phyloP scores from a whole-genome alignment of 768 basidiomycete genomes.

The Cytidiella melzeri region DNA sequence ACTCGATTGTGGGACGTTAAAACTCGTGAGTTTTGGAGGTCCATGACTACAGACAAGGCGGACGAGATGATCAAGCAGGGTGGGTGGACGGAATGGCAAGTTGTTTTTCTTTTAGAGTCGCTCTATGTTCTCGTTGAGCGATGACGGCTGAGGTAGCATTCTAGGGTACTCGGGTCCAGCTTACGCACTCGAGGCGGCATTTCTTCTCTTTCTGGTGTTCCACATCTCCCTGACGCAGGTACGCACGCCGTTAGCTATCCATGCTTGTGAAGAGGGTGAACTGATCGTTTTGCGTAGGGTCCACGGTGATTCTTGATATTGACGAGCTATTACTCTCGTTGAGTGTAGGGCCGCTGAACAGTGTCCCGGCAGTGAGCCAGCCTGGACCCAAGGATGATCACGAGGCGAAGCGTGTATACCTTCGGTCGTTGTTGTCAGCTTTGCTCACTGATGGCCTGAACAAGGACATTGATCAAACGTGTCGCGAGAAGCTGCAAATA shows the following conservation, averaged over 20 bases:
- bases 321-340: constrained; percentile 17
- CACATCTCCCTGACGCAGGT: constrained; percentile 20
- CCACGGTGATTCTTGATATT: constrained; percentile 26
- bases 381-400: constrained; percentile 9
- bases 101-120: too few species aligned
- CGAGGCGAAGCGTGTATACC: constrained; percentile 40
- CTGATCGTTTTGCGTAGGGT: constrained; percentile 15
- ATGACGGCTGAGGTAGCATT: too few species aligned
- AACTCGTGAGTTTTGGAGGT: constrained; percentile 79
- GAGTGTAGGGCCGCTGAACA: constrained; percentile 1
- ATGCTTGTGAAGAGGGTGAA: neutral
- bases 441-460: constrained; percentile 69
- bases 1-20: constrained; percentile 85
- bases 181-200: too few species aligned
- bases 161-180: too few species aligned
- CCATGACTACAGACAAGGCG: constrained; percentile 71
- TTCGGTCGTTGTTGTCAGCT: constrained; percentile 56
- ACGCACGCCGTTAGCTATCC: too few species aligned
- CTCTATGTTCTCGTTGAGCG: too few species aligned
- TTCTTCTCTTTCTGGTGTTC: neutral
- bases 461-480: constrained; percentile 63
- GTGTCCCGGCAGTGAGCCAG: constrained; percentile 24
- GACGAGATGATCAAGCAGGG: constrained; percentile 66
- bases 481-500: constrained; percentile 51
- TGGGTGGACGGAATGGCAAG: constrained; percentile 71